Conservation (phyloP, 257 asterid genomes). For the Nicotiana undulata region DNA sequence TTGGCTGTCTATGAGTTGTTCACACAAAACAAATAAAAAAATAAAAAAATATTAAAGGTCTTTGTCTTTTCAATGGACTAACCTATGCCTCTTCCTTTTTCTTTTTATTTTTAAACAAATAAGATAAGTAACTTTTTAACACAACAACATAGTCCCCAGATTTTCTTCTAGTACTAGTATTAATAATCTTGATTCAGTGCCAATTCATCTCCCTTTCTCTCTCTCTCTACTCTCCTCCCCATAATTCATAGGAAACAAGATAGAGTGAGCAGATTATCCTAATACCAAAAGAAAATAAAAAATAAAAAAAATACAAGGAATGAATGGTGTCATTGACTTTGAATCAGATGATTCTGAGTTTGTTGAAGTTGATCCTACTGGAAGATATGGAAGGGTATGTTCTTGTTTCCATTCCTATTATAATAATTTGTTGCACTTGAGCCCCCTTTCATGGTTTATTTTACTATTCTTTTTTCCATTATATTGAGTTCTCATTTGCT, state of each 20-base stretch:
- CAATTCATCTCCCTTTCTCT: slow-evolving; percentile 4
- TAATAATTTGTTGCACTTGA: background rate
- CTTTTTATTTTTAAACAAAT: background rate
- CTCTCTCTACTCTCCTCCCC: no score
- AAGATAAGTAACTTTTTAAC: background rate
- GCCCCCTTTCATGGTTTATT: background rate
- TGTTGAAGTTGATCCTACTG: slow-evolving; percentile 92
- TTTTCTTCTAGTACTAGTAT: slow-evolving; percentile 13
- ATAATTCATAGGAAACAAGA: background rate
- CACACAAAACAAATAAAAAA: background rate
- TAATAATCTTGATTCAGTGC: slow-evolving; percentile 1
- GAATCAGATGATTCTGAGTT: slow-evolving; percentile 67
- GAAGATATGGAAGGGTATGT: slow-evolving; percentile 92
- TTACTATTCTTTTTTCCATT: background rate
- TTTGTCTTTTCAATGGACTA: slow-evolving; percentile 35
- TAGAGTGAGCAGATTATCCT: slow-evolving; percentile 1
- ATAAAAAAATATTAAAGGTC: background rate
- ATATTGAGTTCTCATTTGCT: background rate
- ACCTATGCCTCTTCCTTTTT: slow-evolving; percentile 26
- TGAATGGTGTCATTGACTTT: slow-evolving; percentile 55
- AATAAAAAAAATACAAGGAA: slow-evolving; percentile 8
- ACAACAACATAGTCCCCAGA: slow-evolving; percentile 17
- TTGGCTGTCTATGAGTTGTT: slow-evolving; percentile 30
- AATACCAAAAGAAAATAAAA: background rate
- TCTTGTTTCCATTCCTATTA: background rate